Percentiles rank a stretch among this genome's conserved stretches.
phyloP scores from a whole-genome alignment of 2,329 filamentous ascomycete species.

The Penicillium sp. region DNA sequence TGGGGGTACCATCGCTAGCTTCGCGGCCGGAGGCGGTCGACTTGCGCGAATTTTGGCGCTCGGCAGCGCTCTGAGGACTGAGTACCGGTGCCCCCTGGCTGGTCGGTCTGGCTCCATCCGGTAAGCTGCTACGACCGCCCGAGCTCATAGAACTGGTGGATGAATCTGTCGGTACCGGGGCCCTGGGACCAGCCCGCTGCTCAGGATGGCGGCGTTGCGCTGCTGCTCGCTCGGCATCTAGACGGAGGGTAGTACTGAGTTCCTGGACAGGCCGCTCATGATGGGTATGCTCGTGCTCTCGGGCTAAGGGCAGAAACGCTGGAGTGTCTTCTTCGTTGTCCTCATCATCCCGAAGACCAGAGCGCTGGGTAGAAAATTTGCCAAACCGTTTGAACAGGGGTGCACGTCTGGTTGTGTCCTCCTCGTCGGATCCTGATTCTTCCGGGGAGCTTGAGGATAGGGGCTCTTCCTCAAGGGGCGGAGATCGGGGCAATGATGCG shows the following conservation, averaged over 20 bases:
- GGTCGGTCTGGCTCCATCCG: slow-evolving; percentile 15
- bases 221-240: slow-evolving; percentile 25
- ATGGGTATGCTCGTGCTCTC: slow-evolving; percentile 14
- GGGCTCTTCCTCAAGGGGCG: slow-evolving; percentile 30
- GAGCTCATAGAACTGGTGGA: slow-evolving; percentile 35
- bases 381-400: slow-evolving; percentile 33
- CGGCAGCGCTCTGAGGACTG: slow-evolving; percentile 43
- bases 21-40: slow-evolving; percentile 32
- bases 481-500: slow-evolving; percentile 22
- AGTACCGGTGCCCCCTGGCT: slow-evolving; percentile 20
- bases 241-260: slow-evolving; percentile 37
- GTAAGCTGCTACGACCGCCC: slow-evolving; percentile 22
- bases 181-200: slow-evolving; percentile 14
- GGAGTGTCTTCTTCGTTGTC: slow-evolving; percentile 41
- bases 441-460: slow-evolving; percentile 26
- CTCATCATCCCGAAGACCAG: slow-evolving; percentile 30
- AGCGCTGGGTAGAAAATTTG: slow-evolving; percentile 32
- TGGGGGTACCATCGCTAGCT: slow-evolving; percentile 49
- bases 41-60: slow-evolving; percentile 42
- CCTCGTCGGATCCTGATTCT: slow-evolving; percentile 28
- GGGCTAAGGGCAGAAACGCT: slow-evolving; percentile 38
- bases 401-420: slow-evolving; percentile 14
- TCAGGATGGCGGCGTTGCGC: slow-evolving; percentile 25
- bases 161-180: slow-evolving; percentile 22
- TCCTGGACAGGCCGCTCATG: slow-evolving; percentile 25